Conservation (phyloP, 208 protist species). For the Trypanosoma platydactyli region DNA sequence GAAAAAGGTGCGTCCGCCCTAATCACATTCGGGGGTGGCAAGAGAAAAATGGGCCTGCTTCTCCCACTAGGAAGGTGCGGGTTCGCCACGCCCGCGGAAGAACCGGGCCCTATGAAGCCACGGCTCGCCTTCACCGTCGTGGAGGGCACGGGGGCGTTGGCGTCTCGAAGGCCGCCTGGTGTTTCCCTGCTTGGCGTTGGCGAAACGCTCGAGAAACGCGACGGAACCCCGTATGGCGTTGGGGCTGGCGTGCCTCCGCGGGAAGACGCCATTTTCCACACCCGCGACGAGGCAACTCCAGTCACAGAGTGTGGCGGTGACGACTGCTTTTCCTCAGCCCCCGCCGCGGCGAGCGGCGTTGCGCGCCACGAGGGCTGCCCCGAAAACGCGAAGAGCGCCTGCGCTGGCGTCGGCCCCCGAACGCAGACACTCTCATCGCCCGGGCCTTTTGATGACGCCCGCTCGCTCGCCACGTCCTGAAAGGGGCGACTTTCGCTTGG, state of each 20-base stretch:
- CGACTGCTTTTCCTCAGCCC: background rate
- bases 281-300: background rate
- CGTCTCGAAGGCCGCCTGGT: too few species aligned
- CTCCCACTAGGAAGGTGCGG: background rate
- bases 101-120: background rate
- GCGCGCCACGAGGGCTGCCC: background rate
- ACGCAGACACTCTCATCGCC: background rate
- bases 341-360: background rate
- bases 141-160: background rate
- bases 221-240: too few species aligned
- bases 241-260: background rate
- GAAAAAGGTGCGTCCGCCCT: conserved; percentile 11
- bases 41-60: conserved; percentile 5
- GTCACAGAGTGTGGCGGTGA: background rate
- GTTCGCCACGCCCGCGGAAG: background rate
- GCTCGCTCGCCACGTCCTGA: background rate
- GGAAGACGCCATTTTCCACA: background rate
- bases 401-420: conserved; percentile 3
- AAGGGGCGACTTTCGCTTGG: background rate
- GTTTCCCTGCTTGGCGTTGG: too few species aligned
- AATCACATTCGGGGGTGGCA: conserved; percentile 17
- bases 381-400: conserved; percentile 11
- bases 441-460: background rate
- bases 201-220: too few species aligned
- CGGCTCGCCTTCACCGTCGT: background rate